phyloP scores from a whole-genome alignment of 2,329 filamentous ascomycete genomes.

The Paecilomyces formosus region DNA sequence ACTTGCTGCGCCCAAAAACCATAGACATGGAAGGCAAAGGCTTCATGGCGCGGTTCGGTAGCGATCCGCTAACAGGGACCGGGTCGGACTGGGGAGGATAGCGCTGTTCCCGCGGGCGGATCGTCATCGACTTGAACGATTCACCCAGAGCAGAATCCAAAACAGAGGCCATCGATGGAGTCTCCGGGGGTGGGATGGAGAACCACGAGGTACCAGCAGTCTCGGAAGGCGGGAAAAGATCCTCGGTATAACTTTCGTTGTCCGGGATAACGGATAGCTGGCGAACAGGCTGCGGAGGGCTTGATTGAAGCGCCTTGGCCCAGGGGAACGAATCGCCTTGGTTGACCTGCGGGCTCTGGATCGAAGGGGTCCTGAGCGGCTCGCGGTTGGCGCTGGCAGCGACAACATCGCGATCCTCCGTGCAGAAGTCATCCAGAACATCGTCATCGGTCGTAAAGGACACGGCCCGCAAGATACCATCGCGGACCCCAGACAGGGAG shows the following conservation, averaged over 20 bases:
- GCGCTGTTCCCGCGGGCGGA: slow-evolving; percentile 36
- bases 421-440: slow-evolving; percentile 86
- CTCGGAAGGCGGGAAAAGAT: slow-evolving; percentile 75
- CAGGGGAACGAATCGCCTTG: slow-evolving; percentile 79
- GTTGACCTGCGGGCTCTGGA: slow-evolving; percentile 78
- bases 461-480: slow-evolving; percentile 69
- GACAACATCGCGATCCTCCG: slow-evolving; percentile 66
- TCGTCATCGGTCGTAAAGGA: slow-evolving; percentile 95
- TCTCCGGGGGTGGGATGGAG: slow-evolving; percentile 60
- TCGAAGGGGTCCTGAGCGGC: slow-evolving; percentile 88
- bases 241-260: slow-evolving; percentile 71
- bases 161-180: slow-evolving; percentile 75
- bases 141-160: slow-evolving; percentile 73
- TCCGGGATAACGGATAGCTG: slow-evolving; percentile 81
- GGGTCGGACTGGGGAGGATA: slow-evolving; percentile 49
- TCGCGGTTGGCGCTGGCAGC: slow-evolving; percentile 82
- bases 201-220: slow-evolving; percentile 63
- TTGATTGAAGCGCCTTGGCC: slow-evolving; percentile 81
- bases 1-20: slow-evolving; percentile 65
- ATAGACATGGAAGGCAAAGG: slow-evolving; percentile 64
- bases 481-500: slow-evolving; percentile 68
- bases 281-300: slow-evolving; percentile 61
- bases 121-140: slow-evolving; percentile 69
- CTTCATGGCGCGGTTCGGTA: slow-evolving; percentile 56
- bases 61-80: slow-evolving; percentile 70